These are phyloP conservation scores for Dicorynia guianensis DNA, from an alignment of 306 rosid species.

Conservation along the genomic window DNA sequence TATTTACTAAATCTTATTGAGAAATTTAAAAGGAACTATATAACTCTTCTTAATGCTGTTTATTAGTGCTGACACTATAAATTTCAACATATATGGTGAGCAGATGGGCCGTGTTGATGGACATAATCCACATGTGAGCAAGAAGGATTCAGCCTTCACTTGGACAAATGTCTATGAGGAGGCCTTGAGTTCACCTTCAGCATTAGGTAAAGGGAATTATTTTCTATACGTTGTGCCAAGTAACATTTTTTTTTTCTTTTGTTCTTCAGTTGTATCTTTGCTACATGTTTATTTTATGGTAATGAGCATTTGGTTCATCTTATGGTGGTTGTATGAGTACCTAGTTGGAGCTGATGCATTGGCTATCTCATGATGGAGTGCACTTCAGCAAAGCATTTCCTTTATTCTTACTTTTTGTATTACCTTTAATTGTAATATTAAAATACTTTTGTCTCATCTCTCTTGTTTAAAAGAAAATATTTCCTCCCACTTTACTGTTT, in stretches of 20 bases:
- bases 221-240: conserved; percentile 23
- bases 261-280: conserved; percentile 20
- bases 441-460: neutral
- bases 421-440: neutral
- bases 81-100: conserved; percentile 39
- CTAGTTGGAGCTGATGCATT: conserved; percentile 26
- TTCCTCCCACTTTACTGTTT: neutral
- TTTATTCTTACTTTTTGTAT: neutral
- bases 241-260: neutral
- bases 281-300: conserved; percentile 23
- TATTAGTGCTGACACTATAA: conserved; percentile 23
- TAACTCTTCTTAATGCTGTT: neutral
- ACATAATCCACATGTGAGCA: conserved; percentile 61
- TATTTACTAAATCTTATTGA: neutral
- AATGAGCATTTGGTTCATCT: conserved; percentile 31
- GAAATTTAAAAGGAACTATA: neutral
- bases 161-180: conserved; percentile 82
- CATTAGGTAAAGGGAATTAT: conserved; percentile 53
- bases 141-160: conserved; percentile 69
- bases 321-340: conserved; percentile 14
- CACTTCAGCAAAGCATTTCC: neutral
- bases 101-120: conserved; percentile 99
- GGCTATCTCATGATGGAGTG: conserved; percentile 1
- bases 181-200: conserved; percentile 51
- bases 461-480: neutral